Evolutionary conservation across 345 rosid genomes (phyloP).

Genomic region (Brassica cretica): DNA sequence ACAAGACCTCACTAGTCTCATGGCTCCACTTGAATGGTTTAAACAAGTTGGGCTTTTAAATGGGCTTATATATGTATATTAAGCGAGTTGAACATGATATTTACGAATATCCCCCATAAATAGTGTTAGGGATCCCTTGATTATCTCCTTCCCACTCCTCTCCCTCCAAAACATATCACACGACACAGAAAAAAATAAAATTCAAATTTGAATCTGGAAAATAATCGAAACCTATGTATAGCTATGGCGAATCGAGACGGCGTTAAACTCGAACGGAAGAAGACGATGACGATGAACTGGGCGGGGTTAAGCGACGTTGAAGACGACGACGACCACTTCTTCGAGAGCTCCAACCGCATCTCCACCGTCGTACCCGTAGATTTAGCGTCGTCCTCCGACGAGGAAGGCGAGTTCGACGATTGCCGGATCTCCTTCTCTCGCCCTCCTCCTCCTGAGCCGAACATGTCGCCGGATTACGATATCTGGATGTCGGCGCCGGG

Average conservation of each 20-base stretch:
- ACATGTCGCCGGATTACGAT: conserved; percentile 59
- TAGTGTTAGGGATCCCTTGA: not conserved
- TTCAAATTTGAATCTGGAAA: not conserved
- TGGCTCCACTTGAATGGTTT: too few relatives aligned
- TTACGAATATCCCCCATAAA: not conserved
- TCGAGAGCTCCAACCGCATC: conserved; percentile 57
- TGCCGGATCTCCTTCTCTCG: conserved; percentile 64
- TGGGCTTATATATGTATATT: too few relatives aligned
- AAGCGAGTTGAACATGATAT: not conserved
- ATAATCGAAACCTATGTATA: not conserved
- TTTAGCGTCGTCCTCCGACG: conserved; percentile 64
- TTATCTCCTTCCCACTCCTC: not conserved
- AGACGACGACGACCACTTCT: conserved; percentile 57
- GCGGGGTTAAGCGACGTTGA: conserved; percentile 66
- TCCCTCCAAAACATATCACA: not conserved
- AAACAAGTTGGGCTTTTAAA: too few relatives aligned
- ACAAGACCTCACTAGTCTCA: too few relatives aligned
- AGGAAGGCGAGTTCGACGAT: conserved; percentile 69
- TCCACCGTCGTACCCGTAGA: conserved; percentile 55
- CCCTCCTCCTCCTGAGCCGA: conserved; percentile 26
- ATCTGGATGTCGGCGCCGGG: conserved; percentile 92
- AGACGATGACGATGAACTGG: conserved; percentile 76
- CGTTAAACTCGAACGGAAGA: not conserved
- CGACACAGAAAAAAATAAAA: not conserved
- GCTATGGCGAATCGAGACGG: not conserved